Base-by-base conservation (phyloP, 306 rosid genomes). In the Macrotyloma uniflorum region DNA sequence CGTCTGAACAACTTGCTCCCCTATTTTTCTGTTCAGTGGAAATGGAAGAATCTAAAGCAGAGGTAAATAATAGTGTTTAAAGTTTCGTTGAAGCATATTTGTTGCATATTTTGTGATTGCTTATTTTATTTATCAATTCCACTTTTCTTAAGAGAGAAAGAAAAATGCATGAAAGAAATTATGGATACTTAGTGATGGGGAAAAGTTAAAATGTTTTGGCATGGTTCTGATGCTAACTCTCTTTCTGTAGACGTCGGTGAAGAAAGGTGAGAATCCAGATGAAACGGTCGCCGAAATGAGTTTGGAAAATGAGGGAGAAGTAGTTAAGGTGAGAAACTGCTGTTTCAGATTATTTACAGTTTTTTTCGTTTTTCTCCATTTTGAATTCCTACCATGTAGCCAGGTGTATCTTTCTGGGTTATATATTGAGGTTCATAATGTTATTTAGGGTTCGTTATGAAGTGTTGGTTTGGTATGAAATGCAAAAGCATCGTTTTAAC, bases 271-370 rank as follows among this genome's bases (percentile, higher is more conserved):
- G 49, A 70, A 64, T 57, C 13, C 20, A 46, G 82, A 22, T 75
- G 79, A 58, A 40, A 75, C 70, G 61, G 64, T 1, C 4, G 20
- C 70, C 40, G 66, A 53, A 24, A 1, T 9, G 71, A 32, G 69
- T 23, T 77, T 58, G 15, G 63, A 72, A 67, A 42, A 80, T 47
- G 83, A 30, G 30, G 78, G 74, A 19, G 65, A 26, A 82, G 14
- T 18, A 22, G 55, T 38, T 47, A 67, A 79, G 86, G 89, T 82
- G 65, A 70, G 79, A 68, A 55, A 11, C 51, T 32, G 16, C 5
- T 15, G 13, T 43, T 4, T 68, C 23, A 40, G 19, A 50, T 20
- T 16, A 38, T 26, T 26, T 26, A 26, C 28, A n/a, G 1, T 26
- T 26, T 26, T 26, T 26, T 26, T 26, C 28, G 28, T 26, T 26